Evolutionary conservation across 345 rosid genomes (phyloP).

Genomic region (Litchi chinensis): DNA sequence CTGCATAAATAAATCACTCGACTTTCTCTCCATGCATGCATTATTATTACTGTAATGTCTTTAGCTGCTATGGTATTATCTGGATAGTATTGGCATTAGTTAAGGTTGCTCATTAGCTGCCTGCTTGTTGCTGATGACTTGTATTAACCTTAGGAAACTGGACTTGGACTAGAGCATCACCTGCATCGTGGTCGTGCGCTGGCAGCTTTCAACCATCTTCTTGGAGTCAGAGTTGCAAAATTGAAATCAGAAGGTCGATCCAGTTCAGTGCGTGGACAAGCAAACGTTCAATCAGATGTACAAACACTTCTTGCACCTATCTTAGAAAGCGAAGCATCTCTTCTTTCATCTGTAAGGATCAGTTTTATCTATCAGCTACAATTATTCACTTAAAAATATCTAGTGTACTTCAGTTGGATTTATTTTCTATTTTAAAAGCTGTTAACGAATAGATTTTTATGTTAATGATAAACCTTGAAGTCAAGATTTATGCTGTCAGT

Average conservation of each 20-base stretch:
- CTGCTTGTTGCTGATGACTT: conserved; percentile 16
- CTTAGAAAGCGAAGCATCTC: conserved; percentile 61
- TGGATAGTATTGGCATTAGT: neutral
- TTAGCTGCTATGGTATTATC: neutral
- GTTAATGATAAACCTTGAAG: neutral
- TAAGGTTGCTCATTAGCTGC: neutral
- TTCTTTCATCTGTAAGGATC: conserved; percentile 81
- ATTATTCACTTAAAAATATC: conserved; percentile 1
- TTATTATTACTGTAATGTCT: neutral
- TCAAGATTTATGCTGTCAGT: neutral
- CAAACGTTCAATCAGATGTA: conserved; percentile 82
- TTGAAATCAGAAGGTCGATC: conserved; percentile 66
- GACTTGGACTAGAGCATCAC: conserved; percentile 85
- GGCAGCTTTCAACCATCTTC: conserved; percentile 88
- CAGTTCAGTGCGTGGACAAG: conserved; percentile 51
- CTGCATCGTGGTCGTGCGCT: conserved; percentile 97
- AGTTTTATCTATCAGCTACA: conserved; percentile 24
- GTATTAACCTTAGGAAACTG: conserved; percentile 64
- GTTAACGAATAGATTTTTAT: conserved; percentile 2
- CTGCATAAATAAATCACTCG: neutral
- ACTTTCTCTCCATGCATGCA: neutral
- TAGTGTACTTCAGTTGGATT: neutral
- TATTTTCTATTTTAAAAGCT: neutral
- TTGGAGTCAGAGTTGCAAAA: conserved; percentile 67
- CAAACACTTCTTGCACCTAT: conserved; percentile 88